A percentile compares a stretch with the other conserved stretches of the same genome.
These are phyloP conservation scores for Trifolium dubium DNA, from an alignment of 306 rosid species.

Conservation along the genomic window DNA sequence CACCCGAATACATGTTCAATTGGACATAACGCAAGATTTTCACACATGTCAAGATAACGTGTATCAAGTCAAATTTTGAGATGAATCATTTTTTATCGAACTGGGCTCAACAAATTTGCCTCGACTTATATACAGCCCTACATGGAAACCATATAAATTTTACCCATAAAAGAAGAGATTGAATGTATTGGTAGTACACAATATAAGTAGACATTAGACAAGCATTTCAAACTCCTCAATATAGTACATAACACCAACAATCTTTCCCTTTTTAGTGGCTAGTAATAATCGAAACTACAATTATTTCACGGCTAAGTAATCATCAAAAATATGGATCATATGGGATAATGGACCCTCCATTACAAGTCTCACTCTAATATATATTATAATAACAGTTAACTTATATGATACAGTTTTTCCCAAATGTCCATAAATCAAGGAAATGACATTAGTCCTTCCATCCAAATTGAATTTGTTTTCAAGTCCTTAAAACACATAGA, in stretches of 20 bases:
- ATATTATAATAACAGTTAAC: conserved; percentile 20
- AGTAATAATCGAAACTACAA: conserved; percentile 27
- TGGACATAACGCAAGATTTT: too few relatives aligned
- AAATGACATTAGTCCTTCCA: conserved; percentile 40
- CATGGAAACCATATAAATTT: too few relatives aligned
- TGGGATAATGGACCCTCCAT: conserved; percentile 43
- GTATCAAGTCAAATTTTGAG: too few relatives aligned
- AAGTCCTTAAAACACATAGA: conserved; percentile 35
- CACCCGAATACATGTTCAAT: too few relatives aligned
- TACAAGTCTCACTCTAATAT: conserved; percentile 42
- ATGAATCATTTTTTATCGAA: too few relatives aligned
- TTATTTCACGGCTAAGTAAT: conserved; percentile 36
- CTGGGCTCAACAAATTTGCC: too few relatives aligned
- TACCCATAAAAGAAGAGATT: too few relatives aligned
- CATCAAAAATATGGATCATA: conserved; percentile 37
- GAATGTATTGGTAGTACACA: too few relatives aligned
- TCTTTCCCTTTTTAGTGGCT: conserved; percentile 11
- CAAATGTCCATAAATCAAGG: conserved; percentile 38
- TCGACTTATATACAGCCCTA: too few relatives aligned
- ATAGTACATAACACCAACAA: conserved; percentile 8
- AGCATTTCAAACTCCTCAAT: background rate
- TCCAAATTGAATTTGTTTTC: conserved; percentile 37
- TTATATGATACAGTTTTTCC: conserved; percentile 43
- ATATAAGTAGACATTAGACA: background rate
- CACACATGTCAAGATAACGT: too few relatives aligned